Base-by-base conservation (phyloP, 345 rosid genomes). In the Capsella bursapastoris region DNA sequence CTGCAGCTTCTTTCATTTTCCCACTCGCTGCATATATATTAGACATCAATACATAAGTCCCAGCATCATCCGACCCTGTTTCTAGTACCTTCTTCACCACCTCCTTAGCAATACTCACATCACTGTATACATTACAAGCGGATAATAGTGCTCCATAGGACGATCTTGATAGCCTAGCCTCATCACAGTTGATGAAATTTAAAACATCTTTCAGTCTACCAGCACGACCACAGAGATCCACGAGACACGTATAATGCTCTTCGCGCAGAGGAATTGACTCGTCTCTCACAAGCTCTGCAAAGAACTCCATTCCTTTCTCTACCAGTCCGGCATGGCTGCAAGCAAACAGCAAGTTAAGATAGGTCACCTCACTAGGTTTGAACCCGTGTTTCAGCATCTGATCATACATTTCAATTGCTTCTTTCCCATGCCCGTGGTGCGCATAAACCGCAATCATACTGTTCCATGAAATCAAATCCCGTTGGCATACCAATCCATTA, bases 311-410 rank as follows among this genome's bases (percentile, higher is more conserved):
- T 37, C 97, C 95, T 59, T 86, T 82, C 48, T 89, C 84, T 58
- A 89, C 88, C 57, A 86, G 52, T n/a, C 95, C 97, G 1, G 89
- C 84, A 70, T 89, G 94, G 72, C 88, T 84, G 38, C 95, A 90
- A 25, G 90, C 92, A 5, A 84, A 83, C 16, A 90, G 90, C 78
- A 89, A 78, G 45, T 80, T 93, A 44, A 89, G 84, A 38, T 81
- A 91, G 7, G 88, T 89, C n/a, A 80, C 86, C 35, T 79, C 92
- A 32, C 81, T 79, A 12, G 91, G 86, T 63, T 84, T 85, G 50
- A 86, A 79, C 18, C 86, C 86, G 13, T 74, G 77, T 45, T 56
- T 60, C 29, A 56, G 75, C 95, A 91, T 91, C 82, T 86, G 78
- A 15, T 85, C 61, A 64, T 89, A 89, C 77, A 90, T 70, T 35